Base-by-base conservation (phyloP, 805 yeast species). In the Yarrowia hollandica region DNA sequence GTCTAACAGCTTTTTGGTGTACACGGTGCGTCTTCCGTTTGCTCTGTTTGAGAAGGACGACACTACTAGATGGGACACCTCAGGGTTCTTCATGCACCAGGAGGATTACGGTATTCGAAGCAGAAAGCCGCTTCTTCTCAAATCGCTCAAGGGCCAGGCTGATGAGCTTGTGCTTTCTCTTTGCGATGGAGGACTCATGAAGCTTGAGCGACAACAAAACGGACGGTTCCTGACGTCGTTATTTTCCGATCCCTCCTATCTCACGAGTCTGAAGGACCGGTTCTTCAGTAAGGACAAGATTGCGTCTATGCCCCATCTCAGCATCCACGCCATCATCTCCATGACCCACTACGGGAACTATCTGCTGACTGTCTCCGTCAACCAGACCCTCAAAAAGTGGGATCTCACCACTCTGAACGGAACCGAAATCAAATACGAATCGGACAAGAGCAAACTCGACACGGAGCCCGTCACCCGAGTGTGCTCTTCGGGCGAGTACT, bases 321-420 rank as follows among this genome's bases (percentile, higher is more conserved):
- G 58, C n/a, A 26, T 28, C 44, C 31, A 35, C n/a, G 58, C 58
- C 11, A 21, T 35, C 14, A 37, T 52, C 6, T 35, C 44, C 18
- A 52, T 52, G 58, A 25, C 34, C 1, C 26, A 26, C 18, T 52
- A 25, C 23, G 35, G 18, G 8, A 19, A 55, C 22, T 22, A 39
- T 15, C 31, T 55, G 22, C n/a, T 55, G n/a, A 55, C 59, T 4
- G 38, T 55, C 2, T 39, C 50, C 23, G 50, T 55, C 59, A 55
- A 41, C 50, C 59, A 41, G 30, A 55, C 59, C 2, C 22, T 55
- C 39, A 55, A 55, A 15, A 12, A 7, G 12, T 55, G 59, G 59
- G 48, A 38, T 15, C 50, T 55, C 8, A 18, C 12, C 14, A 55
- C 38, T 1, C 30, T 38, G 15, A 12, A 4, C 11, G 26, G 44